phyloP scores from a whole-genome alignment of 2,329 filamentous ascomycete genomes.

The Trematosphaeria pertusa region DNA sequence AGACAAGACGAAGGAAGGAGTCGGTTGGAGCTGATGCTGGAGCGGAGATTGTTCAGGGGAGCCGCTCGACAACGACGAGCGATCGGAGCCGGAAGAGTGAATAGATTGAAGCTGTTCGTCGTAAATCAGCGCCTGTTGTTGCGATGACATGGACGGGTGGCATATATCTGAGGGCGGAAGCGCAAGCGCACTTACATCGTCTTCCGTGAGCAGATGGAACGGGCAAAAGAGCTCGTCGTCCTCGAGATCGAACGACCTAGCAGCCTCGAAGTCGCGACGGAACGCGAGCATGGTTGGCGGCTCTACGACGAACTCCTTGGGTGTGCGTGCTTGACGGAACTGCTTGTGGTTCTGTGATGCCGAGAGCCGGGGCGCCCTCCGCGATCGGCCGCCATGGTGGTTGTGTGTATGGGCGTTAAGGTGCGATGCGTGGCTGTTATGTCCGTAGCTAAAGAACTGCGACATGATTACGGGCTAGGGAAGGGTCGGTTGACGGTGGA shows the following conservation, averaged over 20 bases:
- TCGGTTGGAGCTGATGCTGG: constrained; percentile 77
- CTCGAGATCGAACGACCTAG: constrained; percentile 91
- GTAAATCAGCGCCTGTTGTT: constrained; percentile 39
- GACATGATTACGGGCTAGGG: constrained; percentile 54
- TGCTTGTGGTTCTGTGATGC: constrained; percentile 88
- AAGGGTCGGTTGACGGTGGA: too few relatives aligned
- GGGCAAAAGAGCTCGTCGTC: constrained; percentile 97
- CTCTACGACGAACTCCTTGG: constrained; percentile 81
- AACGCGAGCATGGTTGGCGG: constrained; percentile 78
- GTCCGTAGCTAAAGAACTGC: constrained; percentile 57
- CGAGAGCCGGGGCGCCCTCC: constrained; percentile 80
- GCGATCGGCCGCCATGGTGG: constrained; percentile 84
- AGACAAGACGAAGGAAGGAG: constrained; percentile 77
- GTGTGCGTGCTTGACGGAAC: constrained; percentile 81
- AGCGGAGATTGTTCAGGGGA: constrained; percentile 92
- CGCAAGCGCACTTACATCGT: constrained; percentile 70
- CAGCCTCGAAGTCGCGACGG: constrained; percentile 87
- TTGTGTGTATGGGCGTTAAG: constrained; percentile 69
- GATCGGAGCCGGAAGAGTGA: constrained; percentile 86
- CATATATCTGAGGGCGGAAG: constrained; percentile 28
- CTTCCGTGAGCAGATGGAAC: constrained; percentile 83
- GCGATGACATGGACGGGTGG: constrained; percentile 33
- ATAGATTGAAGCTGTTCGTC: constrained; percentile 81
- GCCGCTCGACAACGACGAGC: constrained; percentile 91
- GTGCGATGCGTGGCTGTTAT: constrained; percentile 56